Conservation (phyloP, 768 basidiomycete genomes). For the Strobilomyces dryophilus region DNA sequence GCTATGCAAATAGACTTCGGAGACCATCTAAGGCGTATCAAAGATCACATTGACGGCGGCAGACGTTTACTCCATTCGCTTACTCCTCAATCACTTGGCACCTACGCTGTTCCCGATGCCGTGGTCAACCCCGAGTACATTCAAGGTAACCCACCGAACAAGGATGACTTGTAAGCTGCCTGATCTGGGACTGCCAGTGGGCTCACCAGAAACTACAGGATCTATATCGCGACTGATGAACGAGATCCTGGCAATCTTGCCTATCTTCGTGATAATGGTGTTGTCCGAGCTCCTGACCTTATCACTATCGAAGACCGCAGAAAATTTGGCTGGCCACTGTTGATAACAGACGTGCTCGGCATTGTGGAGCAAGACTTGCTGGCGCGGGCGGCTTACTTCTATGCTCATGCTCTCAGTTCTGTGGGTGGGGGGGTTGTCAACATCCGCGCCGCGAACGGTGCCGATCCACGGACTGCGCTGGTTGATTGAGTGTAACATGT, state of each 20-base stretch:
- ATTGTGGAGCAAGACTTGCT: conserved; percentile 42
- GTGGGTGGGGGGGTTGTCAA: conserved; percentile 41
- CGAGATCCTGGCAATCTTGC: conserved; percentile 34
- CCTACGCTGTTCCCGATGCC: conserved; percentile 22
- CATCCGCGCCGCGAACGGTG: conserved; percentile 37
- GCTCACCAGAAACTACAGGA: conserved; percentile 18
- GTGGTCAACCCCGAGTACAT: conserved; percentile 14
- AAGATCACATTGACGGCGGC: conserved; percentile 19
- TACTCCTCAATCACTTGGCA: conserved; percentile 11
- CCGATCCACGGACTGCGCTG: conserved; percentile 35
- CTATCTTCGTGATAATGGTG: conserved; percentile 34
- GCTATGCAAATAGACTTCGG: conserved; percentile 33
- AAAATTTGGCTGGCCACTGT: conserved; percentile 39
- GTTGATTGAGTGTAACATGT: conserved; percentile 28
- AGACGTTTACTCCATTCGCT: conserved; percentile 20
- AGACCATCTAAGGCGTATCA: conserved; percentile 35
- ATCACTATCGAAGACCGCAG: conserved; percentile 40
- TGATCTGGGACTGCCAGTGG: background rate
- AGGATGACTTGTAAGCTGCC: conserved; percentile 19
- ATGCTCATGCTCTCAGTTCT: conserved; percentile 40
- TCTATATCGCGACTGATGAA: conserved; percentile 41
- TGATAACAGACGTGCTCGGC: conserved; percentile 41
- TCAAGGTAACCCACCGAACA: conserved; percentile 14
- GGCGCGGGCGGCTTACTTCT: conserved; percentile 36
- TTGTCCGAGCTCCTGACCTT: conserved; percentile 37